phyloP scores from a whole-genome alignment of 352 stramenopile genomes.

The Phytopythium cucurbitacearum region DNA sequence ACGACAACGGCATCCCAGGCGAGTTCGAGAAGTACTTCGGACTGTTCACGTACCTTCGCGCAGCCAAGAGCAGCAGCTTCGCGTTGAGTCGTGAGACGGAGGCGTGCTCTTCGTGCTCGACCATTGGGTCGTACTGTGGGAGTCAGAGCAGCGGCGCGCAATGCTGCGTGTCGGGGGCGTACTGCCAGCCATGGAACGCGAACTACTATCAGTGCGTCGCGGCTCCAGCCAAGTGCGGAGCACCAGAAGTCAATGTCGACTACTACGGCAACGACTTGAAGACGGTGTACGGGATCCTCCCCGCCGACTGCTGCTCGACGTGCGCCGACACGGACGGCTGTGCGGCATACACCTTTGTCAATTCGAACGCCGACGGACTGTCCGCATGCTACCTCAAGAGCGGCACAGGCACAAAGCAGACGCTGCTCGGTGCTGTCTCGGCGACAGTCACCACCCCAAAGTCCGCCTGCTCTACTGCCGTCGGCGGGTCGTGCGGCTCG shows the following conservation, averaged over 20 bases:
- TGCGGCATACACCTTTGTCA: constrained; percentile 21
- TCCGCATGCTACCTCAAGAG: constrained; percentile 33
- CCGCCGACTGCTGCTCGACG: constrained; percentile 5
- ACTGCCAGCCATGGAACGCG: constrained; percentile 29
- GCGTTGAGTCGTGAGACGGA: too few relatives aligned
- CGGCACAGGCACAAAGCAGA: constrained; percentile 5
- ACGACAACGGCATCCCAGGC: constrained; percentile 29
- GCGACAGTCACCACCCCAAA: constrained; percentile 1
- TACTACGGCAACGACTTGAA: constrained; percentile 21
- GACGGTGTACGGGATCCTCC: constrained; percentile 4
- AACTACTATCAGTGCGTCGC: constrained; percentile 29
- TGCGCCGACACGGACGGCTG: constrained; percentile 10
- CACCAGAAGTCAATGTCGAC: constrained; percentile 20
- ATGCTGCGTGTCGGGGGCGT: background rate
- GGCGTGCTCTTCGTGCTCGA: too few relatives aligned
- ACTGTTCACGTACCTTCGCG: constrained; percentile 38
- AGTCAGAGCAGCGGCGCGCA: too few relatives aligned
- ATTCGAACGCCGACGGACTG: constrained; percentile 11
- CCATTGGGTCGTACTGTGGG: too few relatives aligned
- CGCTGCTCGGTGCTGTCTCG: constrained; percentile 9
- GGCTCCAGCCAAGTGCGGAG: constrained; percentile 5
- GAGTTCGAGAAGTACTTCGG: constrained; percentile 56
- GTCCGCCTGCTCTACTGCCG: too few relatives aligned
- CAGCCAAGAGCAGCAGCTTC: constrained; percentile 24
- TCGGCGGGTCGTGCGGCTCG: background rate